A percentile compares a stretch with the other conserved stretches of the same genome.
These are phyloP conservation scores for Pythium angustatum DNA, from an alignment of 352 stramenopile species.

Conservation along the genomic window DNA sequence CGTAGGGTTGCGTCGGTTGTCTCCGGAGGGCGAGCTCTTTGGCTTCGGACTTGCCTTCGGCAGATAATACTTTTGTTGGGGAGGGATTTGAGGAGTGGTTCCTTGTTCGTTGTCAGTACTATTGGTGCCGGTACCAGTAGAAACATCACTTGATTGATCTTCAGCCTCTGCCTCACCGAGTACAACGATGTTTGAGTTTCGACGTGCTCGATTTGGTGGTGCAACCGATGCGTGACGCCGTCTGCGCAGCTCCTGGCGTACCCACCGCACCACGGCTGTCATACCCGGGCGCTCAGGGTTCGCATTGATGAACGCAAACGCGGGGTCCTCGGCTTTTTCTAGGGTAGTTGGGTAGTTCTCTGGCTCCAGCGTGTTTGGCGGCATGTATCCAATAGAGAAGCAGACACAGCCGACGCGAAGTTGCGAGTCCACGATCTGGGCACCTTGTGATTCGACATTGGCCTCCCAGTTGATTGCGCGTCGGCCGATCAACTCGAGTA, in stretches of 20 bases:
- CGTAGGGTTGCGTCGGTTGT: slow-evolving; percentile 16
- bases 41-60: slow-evolving; percentile 67
- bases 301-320: slow-evolving; percentile 80
- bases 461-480: slow-evolving; percentile 89
- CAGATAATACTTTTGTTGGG: slow-evolving; percentile 80
- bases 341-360: slow-evolving; percentile 72
- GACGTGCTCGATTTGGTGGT: slow-evolving; percentile 32
- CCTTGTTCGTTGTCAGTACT: slow-evolving; percentile 1
- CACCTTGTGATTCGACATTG: slow-evolving; percentile 78
- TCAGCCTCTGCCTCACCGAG: slow-evolving; percentile 82
- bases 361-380: slow-evolving; percentile 49
- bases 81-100: slow-evolving; percentile 38
- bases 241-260: slow-evolving; percentile 66
- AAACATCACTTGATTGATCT: slow-evolving; percentile 66
- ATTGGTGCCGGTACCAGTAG: slow-evolving; percentile 35
- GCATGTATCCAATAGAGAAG: slow-evolving; percentile 82
- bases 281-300: slow-evolving; percentile 80
- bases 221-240: slow-evolving; percentile 29
- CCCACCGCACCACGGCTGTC: slow-evolving; percentile 83
- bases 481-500: slow-evolving; percentile 81
- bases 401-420: slow-evolving; percentile 85
- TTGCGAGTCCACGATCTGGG: slow-evolving; percentile 86
- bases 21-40: slow-evolving; percentile 20
- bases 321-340: slow-evolving; percentile 78
- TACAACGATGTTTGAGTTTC: slow-evolving; percentile 87